Evolutionary conservation across 2,329 filamentous ascomycete genomes (phyloP).

Genomic region (Sporothrix euskadiensis): DNA sequence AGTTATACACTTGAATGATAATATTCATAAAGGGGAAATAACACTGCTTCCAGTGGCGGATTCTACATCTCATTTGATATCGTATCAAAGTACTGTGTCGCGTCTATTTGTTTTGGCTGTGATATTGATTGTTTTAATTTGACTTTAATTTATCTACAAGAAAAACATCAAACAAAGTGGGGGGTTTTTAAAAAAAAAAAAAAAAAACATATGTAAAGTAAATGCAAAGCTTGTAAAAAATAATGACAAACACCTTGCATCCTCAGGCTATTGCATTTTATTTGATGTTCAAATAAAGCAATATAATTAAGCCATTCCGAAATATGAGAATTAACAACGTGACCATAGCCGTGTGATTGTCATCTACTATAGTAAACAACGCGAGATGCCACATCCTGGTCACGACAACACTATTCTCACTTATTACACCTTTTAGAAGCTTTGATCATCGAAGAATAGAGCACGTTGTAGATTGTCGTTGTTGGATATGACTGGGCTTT

Average conservation of each 20-base stretch:
- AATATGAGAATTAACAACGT: not conserved
- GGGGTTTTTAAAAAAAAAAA: too few relatives aligned
- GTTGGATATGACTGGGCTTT: not conserved
- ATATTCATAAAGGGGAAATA: not conserved
- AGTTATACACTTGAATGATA: not conserved
- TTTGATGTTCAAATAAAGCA: not conserved
- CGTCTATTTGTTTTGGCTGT: not conserved
- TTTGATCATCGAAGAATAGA: not conserved
- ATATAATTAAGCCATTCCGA: not conserved
- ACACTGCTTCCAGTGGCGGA: not conserved
- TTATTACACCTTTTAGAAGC: not conserved
- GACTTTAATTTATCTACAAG: too few relatives aligned
- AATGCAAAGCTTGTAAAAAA: too few relatives aligned
- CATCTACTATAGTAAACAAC: not conserved
- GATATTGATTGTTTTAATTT: not conserved
- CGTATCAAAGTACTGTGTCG: not conserved
- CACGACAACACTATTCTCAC: not conserved
- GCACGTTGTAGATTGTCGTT: constrained; percentile 21
- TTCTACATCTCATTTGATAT: not conserved
- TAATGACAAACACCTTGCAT: too few relatives aligned
- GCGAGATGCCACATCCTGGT: not conserved
- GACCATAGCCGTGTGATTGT: not conserved
- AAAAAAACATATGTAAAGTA: too few relatives aligned
- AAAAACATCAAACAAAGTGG: too few relatives aligned
- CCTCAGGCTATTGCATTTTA: not conserved